Percentiles rank a stretch among this genome's conserved stretches.
Evolutionary conservation across 1,284 basidiomycete genomes (phyloP).

Genomic region (Hymenochaete sp.): DNA sequence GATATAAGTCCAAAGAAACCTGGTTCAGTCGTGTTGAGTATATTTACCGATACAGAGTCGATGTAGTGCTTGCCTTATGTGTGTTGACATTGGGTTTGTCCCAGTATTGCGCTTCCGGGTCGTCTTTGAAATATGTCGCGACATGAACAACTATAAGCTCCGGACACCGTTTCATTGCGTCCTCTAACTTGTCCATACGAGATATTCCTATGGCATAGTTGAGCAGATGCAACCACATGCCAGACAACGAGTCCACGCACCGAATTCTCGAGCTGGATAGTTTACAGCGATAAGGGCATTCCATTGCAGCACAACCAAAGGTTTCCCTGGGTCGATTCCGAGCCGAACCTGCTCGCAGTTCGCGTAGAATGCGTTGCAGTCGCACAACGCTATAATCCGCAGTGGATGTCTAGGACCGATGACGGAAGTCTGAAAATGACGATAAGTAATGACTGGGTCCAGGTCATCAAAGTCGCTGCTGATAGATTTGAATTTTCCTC

Average conservation of each 20-base stretch:
- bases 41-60: background rate
- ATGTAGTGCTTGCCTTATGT: conserved; percentile 67
- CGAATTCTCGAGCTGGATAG: conserved; percentile 87
- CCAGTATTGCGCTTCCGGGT: conserved; percentile 83
- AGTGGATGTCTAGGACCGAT: conserved; percentile 62
- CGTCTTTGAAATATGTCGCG: conserved; percentile 89
- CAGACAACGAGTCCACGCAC: too few species aligned
- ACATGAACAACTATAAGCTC: conserved; percentile 84
- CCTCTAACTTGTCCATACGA: conserved; percentile 68
- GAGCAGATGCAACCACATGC: too few species aligned
- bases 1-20: conserved; percentile 93
- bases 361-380: conserved; percentile 90
- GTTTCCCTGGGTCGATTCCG: conserved; percentile 61
- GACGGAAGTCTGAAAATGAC: conserved; percentile 56
- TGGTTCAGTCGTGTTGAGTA: conserved; percentile 24
- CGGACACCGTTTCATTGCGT: conserved; percentile 83
- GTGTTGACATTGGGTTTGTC: conserved; percentile 78
- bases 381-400: conserved; percentile 81
- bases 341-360: conserved; percentile 85
- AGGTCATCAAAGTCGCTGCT: conserved; percentile 48
- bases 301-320: conserved; percentile 94
- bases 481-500: conserved; percentile 30
- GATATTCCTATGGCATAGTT: too few species aligned
- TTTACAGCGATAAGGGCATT: conserved; percentile 87
- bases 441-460: conserved; percentile 60